Evolutionary conservation across 176 grass and related monocot genomes (phyloP), one percentile per base, ranked within the genome.

Genomic region (Hsuehochloa calcarea): DNA sequence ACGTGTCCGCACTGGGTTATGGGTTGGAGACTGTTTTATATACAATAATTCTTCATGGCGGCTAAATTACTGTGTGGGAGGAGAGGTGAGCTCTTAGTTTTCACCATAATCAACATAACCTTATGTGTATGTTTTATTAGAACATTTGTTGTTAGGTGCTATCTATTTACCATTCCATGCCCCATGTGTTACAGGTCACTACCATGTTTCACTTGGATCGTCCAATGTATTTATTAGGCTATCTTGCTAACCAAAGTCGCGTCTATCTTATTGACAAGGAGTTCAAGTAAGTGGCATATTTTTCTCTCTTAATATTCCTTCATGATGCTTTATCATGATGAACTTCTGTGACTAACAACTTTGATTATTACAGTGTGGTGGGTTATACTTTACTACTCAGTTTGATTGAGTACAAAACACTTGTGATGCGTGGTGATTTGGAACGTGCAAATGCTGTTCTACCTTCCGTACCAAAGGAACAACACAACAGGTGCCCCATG

Each of bases 11-110:
- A 99, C 97, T 67, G 97, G 97, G 35, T 85, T 99, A 81, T 99
- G 97, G 97, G 97, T 99, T 89, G 97, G 92, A 34, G 92, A 91
- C 78, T 92, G 92, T 87, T 94, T 94, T 44, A 92, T 94, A 37
- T 94, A 91, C 69, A 94, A 91, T 70, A 94, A 94, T 60, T 94
- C 92, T 89, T 89, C 92, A 73, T 89, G 80, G 80, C 73, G 87
- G 20, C 75, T 94, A 47, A 94, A 94, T 47, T 94, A 94, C 82
- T 94, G 89, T 17, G 89, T 92, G 16, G 89, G 89, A 78, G 92
- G 92, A 55, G 89, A 94, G 87, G 92, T 94, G 75, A 39, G 26
- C 5, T 44, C 16, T 56, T 74, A 56, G 20, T 80, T 39, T 78
- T 73, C 45, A 70, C 41, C 35, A 60, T 74, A 61, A 59, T 56